Conservation (phyloP, 2,329 filamentous ascomycete genomes). For the Aspergillus sp. region DNA sequence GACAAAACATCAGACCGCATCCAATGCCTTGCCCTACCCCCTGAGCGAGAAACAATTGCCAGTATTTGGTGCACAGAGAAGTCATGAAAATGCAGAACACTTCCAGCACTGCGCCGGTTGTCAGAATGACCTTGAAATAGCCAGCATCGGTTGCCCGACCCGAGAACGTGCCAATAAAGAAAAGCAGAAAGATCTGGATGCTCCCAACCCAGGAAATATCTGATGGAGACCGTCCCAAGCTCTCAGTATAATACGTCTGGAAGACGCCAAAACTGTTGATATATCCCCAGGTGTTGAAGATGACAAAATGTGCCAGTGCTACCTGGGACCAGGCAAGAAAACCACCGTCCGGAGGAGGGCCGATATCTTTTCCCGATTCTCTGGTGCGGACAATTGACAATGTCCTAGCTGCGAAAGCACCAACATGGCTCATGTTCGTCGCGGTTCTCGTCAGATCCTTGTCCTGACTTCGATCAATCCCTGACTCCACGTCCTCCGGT, state of each 20-base stretch:
- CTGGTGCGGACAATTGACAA: conserved; percentile 39
- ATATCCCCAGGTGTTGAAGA: conserved; percentile 59
- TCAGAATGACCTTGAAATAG: conserved; percentile 47
- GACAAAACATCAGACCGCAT: conserved; percentile 55
- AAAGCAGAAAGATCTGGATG: conserved; percentile 53
- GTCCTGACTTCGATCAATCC: conserved; percentile 6
- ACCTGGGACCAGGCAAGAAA: conserved; percentile 58
- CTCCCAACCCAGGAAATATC: conserved; percentile 56
- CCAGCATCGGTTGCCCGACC: conserved; percentile 55
- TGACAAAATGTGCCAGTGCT: conserved; percentile 52
- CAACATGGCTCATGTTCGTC: conserved; percentile 28
- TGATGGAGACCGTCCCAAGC: conserved; percentile 44
- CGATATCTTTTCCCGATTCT: conserved; percentile 37
- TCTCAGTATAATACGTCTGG: conserved; percentile 52
- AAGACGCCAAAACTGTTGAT: conserved; percentile 58
- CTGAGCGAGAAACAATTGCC: conserved; percentile 52
- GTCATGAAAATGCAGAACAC: conserved; percentile 54
- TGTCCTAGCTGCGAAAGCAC: conserved; percentile 26
- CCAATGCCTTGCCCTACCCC: conserved; percentile 60
- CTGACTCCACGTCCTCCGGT: conserved; percentile 22
- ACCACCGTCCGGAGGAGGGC: conserved; percentile 52
- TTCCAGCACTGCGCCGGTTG: conserved; percentile 45
- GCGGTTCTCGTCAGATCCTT: conserved; percentile 23
- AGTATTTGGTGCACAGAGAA: conserved; percentile 48
- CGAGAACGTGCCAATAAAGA: conserved; percentile 52